A percentile compares a stretch with the other conserved stretches of the same genome.
Conservation (phyloP, 1,284 basidiomycete species). For the Acaromyces ingoldii region DNA sequence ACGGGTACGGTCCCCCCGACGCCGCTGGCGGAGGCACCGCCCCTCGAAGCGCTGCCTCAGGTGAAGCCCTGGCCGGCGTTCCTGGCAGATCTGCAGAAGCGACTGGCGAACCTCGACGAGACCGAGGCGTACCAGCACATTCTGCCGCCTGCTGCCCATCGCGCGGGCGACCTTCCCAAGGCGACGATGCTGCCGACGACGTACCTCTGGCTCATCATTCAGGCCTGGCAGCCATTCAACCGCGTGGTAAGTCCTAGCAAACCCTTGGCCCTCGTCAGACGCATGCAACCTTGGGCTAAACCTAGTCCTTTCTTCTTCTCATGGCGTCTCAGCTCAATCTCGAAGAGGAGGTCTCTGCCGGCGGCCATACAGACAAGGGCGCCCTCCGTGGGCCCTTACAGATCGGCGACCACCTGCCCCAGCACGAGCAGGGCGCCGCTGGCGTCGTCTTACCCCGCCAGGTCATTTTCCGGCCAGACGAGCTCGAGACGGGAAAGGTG, state of each 20-base stretch:
- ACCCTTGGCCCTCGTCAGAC: not conserved
- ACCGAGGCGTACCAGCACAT: slow-evolving; percentile 10
- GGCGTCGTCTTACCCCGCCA: slow-evolving; percentile 9
- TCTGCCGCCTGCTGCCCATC: slow-evolving; percentile 10
- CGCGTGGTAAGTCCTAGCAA: not conserved
- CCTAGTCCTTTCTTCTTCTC: not conserved
- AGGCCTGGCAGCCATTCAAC: slow-evolving; percentile 11
- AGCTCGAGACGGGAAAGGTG: slow-evolving; percentile 5
- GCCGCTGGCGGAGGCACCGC: too few species aligned
- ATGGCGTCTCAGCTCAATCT: slow-evolving; percentile 3
- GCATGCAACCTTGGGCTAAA: not conserved
- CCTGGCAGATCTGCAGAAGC: too few species aligned
- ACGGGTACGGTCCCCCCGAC: too few species aligned
- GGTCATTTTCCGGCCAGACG: slow-evolving; percentile 7
- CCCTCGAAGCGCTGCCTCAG: not conserved
- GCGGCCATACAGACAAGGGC: slow-evolving; percentile 3
- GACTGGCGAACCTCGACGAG: too few species aligned
- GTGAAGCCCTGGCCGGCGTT: too few species aligned
- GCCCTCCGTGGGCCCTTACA: slow-evolving; percentile 3
- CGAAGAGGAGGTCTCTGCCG: slow-evolving; percentile 9
- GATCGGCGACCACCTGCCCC: slow-evolving; percentile 10
- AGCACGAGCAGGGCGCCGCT: not conserved
- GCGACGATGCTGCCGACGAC: slow-evolving; percentile 13
- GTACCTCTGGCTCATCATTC: slow-evolving; percentile 12
- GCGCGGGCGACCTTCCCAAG: slow-evolving; percentile 10